Conservation (phyloP, 2,329 filamentous ascomycete species). For the Epichloe bromicola region DNA sequence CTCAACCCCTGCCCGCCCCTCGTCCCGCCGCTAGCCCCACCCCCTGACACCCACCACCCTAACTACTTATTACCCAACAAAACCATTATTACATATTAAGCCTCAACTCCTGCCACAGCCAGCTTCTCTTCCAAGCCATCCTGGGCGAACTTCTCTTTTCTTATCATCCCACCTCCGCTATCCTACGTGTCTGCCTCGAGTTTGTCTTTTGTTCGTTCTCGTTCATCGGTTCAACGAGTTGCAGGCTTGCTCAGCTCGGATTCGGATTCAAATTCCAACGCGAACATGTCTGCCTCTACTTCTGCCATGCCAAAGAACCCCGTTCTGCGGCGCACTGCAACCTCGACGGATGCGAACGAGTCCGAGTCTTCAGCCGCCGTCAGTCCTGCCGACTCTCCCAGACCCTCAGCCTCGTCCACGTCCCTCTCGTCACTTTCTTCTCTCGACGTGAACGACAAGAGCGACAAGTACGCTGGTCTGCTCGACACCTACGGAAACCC, state of each 20-base stretch:
- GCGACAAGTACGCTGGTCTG: slow-evolving; percentile 47
- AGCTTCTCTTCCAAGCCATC: background rate
- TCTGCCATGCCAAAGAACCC: slow-evolving; percentile 29
- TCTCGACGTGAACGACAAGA: slow-evolving; percentile 31
- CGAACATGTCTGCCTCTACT: slow-evolving; percentile 34
- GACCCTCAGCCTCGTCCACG: slow-evolving; percentile 63
- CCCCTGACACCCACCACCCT: background rate
- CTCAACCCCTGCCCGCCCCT: background rate
- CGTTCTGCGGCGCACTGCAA: slow-evolving; percentile 34
- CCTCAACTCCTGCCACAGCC: background rate
- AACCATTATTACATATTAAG: background rate
- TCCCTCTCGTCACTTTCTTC: slow-evolving; percentile 85
- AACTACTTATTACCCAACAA: background rate
- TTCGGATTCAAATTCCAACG: background rate
- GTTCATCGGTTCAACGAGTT: background rate
- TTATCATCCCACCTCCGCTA: background rate
- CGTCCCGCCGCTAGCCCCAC: background rate
- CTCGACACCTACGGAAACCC: slow-evolving; percentile 89
- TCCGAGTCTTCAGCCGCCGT: slow-evolving; percentile 44
- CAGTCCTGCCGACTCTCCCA: slow-evolving; percentile 47
- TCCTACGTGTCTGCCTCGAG: background rate
- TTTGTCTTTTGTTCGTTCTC: background rate
- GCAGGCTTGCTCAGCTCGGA: background rate
- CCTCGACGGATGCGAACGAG: slow-evolving; percentile 32
- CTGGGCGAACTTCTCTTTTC: background rate